Conservation (phyloP, 1,284 basidiomycete genomes). For the Rhodotorula sp. region DNA sequence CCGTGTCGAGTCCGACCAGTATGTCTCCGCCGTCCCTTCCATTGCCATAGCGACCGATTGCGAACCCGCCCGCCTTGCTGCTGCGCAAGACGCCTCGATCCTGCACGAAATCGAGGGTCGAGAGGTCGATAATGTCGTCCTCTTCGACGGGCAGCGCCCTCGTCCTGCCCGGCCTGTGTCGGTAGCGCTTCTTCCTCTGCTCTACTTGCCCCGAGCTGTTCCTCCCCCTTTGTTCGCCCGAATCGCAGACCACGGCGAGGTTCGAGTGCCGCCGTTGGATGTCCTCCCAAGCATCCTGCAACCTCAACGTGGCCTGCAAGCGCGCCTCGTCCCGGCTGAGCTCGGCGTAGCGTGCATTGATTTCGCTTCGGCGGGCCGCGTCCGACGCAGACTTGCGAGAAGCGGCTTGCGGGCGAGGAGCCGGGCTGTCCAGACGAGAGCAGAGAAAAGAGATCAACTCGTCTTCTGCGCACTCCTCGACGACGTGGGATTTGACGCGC, state of each 20-base stretch:
- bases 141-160: conserved; percentile 29
- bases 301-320: conserved; percentile 9
- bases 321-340: conserved; percentile 3
- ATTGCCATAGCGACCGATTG: conserved; percentile 16
- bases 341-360: background rate
- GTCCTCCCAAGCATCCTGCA: conserved; percentile 29
- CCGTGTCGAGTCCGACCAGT: conserved; percentile 12
- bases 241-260: background rate
- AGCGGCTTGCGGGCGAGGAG: background rate
- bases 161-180: conserved; percentile 11
- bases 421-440: background rate
- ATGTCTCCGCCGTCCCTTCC: background rate
- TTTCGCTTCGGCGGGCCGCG: background rate
- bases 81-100: conserved; percentile 28
- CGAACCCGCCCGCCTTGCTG: conserved; percentile 15
- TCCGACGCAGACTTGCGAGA: background rate
- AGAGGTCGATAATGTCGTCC: conserved; percentile 36
- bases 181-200: background rate
- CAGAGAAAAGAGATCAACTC: background rate
- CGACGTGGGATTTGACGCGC: background rate
- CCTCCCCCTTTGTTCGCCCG: background rate
- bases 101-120: conserved; percentile 15
- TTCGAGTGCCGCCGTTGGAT: conserved; percentile 25
- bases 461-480: background rate
- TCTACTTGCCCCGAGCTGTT: background rate